phyloP scores from a whole-genome alignment of 1,284 basidiomycete genomes.

The Cutaneotrichosporon dermatis region DNA sequence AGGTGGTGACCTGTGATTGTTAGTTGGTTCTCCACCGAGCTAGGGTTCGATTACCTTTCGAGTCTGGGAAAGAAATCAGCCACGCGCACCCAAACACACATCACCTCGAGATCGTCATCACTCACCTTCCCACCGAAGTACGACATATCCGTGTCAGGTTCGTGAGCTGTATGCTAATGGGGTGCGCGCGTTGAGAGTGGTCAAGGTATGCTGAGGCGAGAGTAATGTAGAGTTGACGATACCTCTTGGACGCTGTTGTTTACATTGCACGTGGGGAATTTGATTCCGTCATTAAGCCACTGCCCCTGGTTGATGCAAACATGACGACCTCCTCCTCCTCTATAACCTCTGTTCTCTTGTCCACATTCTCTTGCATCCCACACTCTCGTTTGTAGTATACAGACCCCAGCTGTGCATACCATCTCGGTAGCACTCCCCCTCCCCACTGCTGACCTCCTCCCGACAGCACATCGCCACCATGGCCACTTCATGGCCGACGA shows the following conservation, averaged over 20 bases:
- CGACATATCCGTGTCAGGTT: slow-evolving; percentile 21
- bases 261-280: slow-evolving; percentile 5
- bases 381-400: not conserved
- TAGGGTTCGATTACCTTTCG: slow-evolving; percentile 28
- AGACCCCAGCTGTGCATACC: not conserved
- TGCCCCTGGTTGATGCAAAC: not conserved
- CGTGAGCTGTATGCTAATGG: not conserved
- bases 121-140: slow-evolving; percentile 31
- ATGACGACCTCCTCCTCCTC: not conserved
- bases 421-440: not conserved
- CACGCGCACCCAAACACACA: slow-evolving; percentile 14
- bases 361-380: not conserved
- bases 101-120: not conserved
- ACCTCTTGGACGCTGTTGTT: not conserved
- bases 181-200: not conserved
- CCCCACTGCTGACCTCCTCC: not conserved
- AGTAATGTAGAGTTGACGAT: not conserved
- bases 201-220: not conserved
- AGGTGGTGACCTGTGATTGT: slow-evolving; percentile 39
- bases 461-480: not conserved
- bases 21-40: too few species aligned
- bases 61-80: slow-evolving; percentile 39
- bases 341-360: not conserved
- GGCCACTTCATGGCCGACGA: slow-evolving; percentile 15
- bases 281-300: slow-evolving; percentile 7